Evolutionary conservation across 2,329 filamentous ascomycete genomes (phyloP).

Genomic region (Clarireedia monteithiana): DNA sequence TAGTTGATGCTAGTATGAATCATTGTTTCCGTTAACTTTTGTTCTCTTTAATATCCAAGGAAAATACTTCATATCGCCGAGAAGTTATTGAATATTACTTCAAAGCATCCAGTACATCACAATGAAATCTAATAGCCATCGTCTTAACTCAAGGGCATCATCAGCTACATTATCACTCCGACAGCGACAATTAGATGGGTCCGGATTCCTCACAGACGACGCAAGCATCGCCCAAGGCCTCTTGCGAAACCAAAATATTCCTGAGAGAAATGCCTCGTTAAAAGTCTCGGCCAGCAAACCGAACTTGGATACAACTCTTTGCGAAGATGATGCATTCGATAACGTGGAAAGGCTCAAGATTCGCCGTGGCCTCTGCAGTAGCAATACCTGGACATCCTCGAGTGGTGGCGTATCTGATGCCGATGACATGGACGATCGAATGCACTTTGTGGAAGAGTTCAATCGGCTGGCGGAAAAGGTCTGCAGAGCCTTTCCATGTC

Average conservation of each 20-base stretch:
- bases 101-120: slow-evolving; percentile 5
- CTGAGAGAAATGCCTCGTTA: slow-evolving; percentile 16
- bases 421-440: slow-evolving; percentile 42
- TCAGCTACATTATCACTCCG: slow-evolving; percentile 21
- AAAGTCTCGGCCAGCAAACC: neutral
- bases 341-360: neutral
- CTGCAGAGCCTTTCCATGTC: neutral
- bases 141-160: slow-evolving; percentile 22
- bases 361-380: slow-evolving; percentile 25
- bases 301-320: neutral
- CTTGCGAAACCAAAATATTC: slow-evolving; percentile 16
- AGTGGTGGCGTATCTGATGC: slow-evolving; percentile 40
- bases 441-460: slow-evolving; percentile 47
- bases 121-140: slow-evolving; percentile 26
- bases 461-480: slow-evolving; percentile 54
- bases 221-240: slow-evolving; percentile 22
- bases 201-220: slow-evolving; percentile 15
- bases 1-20: no score
- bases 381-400: slow-evolving; percentile 51
- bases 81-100: neutral
- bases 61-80: neutral
- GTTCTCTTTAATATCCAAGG: neutral
- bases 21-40: neutral
- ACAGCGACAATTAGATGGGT: slow-evolving; percentile 8
- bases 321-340: neutral